A percentile compares a stretch with the other conserved stretches of the same genome.
Conservation (phyloP, 345 rosid genomes). For the Hibiscus mutabilis region DNA sequence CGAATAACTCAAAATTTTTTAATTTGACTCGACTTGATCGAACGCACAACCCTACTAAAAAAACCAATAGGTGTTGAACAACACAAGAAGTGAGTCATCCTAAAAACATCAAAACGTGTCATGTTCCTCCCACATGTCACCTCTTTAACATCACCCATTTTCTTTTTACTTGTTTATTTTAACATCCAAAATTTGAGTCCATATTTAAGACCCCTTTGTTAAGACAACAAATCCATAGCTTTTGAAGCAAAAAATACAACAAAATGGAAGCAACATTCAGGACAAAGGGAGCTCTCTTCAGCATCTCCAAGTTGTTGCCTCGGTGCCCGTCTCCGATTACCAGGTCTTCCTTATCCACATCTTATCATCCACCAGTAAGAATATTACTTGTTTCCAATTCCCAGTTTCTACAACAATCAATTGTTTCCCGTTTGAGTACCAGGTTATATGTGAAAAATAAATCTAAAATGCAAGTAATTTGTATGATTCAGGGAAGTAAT, state of each 20-base stretch:
- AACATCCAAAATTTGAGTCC: background rate
- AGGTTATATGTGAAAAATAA: too few relatives aligned
- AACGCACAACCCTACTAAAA: too few relatives aligned
- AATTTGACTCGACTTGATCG: too few relatives aligned
- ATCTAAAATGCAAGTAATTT: too few relatives aligned
- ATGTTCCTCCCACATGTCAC: background rate
- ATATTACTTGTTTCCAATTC: background rate
- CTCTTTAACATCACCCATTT: background rate
- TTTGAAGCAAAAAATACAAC: too few relatives aligned
- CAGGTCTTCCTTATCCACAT: conserved; percentile 13
- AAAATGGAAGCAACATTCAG: conserved; percentile 21
- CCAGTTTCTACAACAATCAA: too few relatives aligned
- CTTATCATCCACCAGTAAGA: conserved; percentile 20
- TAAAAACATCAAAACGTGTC: too few relatives aligned
- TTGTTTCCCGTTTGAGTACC: too few relatives aligned
- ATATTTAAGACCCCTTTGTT: background rate
- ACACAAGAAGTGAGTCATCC: too few relatives aligned
- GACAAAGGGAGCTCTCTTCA: conserved; percentile 17
- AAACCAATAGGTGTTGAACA: too few relatives aligned
- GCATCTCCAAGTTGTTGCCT: conserved; percentile 11
- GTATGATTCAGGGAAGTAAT: conserved; percentile 15
- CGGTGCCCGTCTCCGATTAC: conserved; percentile 2
- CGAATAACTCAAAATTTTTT: too few relatives aligned
- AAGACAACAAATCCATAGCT: background rate
- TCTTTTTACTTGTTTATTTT: background rate